These are phyloP conservation scores for Ustilago tritici DNA, from an alignment of 1,284 basidiomycete genomes.

Conservation along the genomic window DNA sequence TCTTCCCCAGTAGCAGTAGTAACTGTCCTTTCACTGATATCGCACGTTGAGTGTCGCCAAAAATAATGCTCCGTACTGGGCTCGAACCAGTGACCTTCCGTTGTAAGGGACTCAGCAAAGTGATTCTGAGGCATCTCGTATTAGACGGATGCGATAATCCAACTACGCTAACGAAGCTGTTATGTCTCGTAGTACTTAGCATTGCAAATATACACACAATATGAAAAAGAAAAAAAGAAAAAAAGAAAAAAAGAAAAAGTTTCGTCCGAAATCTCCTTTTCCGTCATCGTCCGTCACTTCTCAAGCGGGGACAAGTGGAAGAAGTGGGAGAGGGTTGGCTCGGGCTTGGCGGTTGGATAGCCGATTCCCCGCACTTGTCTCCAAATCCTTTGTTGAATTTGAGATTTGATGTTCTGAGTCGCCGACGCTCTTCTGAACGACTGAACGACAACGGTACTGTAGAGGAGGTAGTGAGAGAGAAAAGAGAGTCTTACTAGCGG, in stretches of 20 bases:
- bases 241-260: neutral
- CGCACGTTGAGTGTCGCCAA: neutral
- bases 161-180: conserved; percentile 48
- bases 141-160: conserved; percentile 55
- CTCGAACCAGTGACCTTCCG: conserved; percentile 59
- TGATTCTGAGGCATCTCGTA: conserved; percentile 33
- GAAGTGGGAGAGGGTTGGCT: neutral
- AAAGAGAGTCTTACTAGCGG: no score
- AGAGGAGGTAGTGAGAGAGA: no score
- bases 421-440: neutral
- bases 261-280: conserved; percentile 18
- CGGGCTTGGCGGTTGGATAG: conserved; percentile 8
- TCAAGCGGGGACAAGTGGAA: neutral
- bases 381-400: neutral
- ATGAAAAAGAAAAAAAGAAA: neutral
- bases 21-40: no score
- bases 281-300: conserved; percentile 26
- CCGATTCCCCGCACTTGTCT: conserved; percentile 22
- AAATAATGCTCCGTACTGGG: conserved; percentile 49
- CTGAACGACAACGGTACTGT: no score
- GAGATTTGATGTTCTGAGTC: conserved; percentile 6
- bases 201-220: neutral
- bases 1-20: no score
- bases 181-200: neutral
- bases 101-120: conserved; percentile 37